Base-by-base conservation (phyloP, 805 yeast species). In the Yamadazyma paraphyllophila region DNA sequence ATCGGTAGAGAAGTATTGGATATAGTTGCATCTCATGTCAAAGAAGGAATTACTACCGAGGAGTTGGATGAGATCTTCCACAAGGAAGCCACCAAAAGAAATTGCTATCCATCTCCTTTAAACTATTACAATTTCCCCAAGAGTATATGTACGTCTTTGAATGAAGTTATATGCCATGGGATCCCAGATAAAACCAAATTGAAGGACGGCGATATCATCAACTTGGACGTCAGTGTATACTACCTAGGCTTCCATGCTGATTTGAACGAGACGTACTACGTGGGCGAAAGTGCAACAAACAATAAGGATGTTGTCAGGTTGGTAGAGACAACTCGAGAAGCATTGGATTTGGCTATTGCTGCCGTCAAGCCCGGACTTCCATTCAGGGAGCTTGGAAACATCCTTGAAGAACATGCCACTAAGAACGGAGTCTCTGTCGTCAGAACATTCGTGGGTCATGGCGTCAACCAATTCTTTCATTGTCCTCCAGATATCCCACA, bases 111-210 rank as follows among this genome's bases (percentile, higher is more conserved):
- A 14, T 88, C 97, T 8, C 96, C 99, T 3, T 73, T 92, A 52
- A 94, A 94, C 70, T 94, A 94, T 71, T 91, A 84, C 71, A 87
- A 89, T 66, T 94, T 81, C 71, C 97, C 98, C 36, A 91, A 90
- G 63, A 82, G 94, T 16, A 78, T 88, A 35, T 94, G 99, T 68
- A 89, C 96, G 1, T 89, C 97, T 2, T 85, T 94, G 36, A 94
- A 94, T 66, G 99, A 94, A 72, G 83, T 90, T 46, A 87, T 94
- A 49, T 94, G 99, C 64, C 99, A 94, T 66, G 99, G 99, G 52
- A 87, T 94, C 48, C 99, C 99, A 17, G 99, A 94, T 66, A 78
- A 87, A 69, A 78, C 91, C 45, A 83, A 83, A 29, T 75, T 94
- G 52, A 70, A 88, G 63, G 98, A 92, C 54, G 99, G 99, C 48